A percentile compares a stretch with the other conserved stretches of the same genome.
These are phyloP conservation scores for Filobasidium uniguttulatum DNA, from an alignment of 1,284 basidiomycete genomes.

Conservation along the genomic window DNA sequence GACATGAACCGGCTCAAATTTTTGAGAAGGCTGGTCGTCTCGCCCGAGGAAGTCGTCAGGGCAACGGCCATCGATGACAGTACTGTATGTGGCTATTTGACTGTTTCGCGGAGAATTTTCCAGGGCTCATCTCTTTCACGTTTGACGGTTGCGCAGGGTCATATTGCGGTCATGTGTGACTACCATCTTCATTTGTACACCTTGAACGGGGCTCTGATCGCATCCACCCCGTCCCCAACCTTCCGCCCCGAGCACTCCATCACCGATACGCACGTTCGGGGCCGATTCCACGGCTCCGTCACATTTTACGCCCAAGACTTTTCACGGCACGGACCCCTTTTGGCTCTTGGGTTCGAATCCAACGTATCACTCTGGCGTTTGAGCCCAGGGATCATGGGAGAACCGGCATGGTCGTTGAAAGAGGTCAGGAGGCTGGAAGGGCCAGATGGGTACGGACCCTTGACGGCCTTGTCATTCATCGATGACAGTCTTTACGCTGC, in stretches of 20 bases:
- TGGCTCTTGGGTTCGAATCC: slow-evolving; percentile 28
- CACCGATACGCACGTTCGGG: not conserved
- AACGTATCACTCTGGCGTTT: slow-evolving; percentile 29
- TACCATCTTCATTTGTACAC: slow-evolving; percentile 31
- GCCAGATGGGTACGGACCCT: slow-evolving; percentile 20
- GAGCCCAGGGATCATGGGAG: slow-evolving; percentile 12
- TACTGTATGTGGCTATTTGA: slow-evolving; percentile 44
- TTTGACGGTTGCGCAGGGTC: no score
- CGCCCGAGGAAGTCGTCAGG: slow-evolving; percentile 45
- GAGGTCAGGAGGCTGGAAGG: slow-evolving; percentile 25
- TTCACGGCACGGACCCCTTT: slow-evolving; percentile 24
- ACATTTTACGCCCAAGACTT: slow-evolving; percentile 33
- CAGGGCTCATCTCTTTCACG: not conserved
- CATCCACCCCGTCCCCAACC: slow-evolving; percentile 16
- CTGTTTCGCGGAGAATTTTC: not conserved
- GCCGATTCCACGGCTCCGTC: slow-evolving; percentile 29
- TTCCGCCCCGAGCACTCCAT: not conserved
- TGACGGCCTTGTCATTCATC: slow-evolving; percentile 31
- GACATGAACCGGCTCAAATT: slow-evolving; percentile 73
- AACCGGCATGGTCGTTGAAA: slow-evolving; percentile 9
- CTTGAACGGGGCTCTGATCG: slow-evolving; percentile 35
- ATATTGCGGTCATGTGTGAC: slow-evolving; percentile 29
- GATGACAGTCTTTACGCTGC: slow-evolving; percentile 34
- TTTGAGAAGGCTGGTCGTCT: slow-evolving; percentile 59
- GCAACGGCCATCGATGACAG: slow-evolving; percentile 69